phyloP scores from a whole-genome alignment of 1,284 basidiomycete genomes.

The Ceratobasidium sp. region DNA sequence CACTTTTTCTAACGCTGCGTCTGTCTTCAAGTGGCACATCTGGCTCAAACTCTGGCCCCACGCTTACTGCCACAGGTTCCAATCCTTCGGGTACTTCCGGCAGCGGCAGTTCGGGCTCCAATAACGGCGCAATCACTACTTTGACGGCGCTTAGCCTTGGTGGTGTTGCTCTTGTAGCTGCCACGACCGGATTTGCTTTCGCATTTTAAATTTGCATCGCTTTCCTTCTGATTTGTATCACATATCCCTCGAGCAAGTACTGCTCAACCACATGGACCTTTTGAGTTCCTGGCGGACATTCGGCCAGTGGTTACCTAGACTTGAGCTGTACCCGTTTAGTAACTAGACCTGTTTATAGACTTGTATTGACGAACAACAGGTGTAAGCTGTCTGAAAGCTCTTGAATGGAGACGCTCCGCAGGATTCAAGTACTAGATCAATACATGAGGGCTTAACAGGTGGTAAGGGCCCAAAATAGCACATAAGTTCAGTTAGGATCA shows the following conservation, averaged over 20 bases:
- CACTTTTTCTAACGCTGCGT: not conserved
- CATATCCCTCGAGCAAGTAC: not conserved
- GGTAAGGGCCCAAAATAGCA: no score
- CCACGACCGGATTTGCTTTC: slow-evolving; percentile 5
- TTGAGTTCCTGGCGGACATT: slow-evolving; percentile 37
- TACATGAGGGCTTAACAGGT: no score
- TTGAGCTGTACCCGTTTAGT: slow-evolving; percentile 1
- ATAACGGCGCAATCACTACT: not conserved
- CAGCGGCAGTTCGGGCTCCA: slow-evolving; percentile 22
- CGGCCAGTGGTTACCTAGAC: slow-evolving; percentile 31
- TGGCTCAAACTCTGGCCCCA: slow-evolving; percentile 35
- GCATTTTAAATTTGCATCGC: slow-evolving; percentile 1
- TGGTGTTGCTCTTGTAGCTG: not conserved
- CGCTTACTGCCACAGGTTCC: slow-evolving; percentile 22
- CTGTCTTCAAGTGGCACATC: slow-evolving; percentile 13
- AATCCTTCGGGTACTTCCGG: slow-evolving; percentile 7
- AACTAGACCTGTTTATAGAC: not conserved
- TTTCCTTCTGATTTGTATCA: not conserved
- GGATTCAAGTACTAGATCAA: no score
- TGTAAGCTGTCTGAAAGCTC: no score
- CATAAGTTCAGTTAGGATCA: no score
- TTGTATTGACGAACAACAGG: no score
- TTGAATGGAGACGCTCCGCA: no score
- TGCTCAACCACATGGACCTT: slow-evolving; percentile 28
- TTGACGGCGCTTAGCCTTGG: slow-evolving; percentile 24